Evolutionary conservation across 1,139 yeast species (phyloP).

Genomic region (Candida pseudoviswanathii): DNA sequence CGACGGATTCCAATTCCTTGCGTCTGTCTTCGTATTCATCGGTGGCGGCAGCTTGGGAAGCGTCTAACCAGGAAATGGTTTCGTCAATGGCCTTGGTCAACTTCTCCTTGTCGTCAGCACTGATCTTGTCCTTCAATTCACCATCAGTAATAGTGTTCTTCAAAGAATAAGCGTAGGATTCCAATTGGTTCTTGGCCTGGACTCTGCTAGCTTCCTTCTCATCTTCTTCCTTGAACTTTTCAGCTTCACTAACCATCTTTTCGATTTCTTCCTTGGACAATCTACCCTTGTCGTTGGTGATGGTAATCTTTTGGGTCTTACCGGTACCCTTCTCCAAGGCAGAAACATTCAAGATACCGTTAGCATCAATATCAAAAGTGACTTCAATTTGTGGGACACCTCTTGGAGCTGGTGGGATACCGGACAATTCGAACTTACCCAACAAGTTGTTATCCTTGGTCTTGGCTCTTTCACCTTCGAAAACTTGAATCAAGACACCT

Average conservation of each 20-base stretch:
- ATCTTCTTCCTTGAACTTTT: slow-evolving; percentile 42
- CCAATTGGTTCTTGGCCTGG: slow-evolving; percentile 77
- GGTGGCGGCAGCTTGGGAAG: slow-evolving; percentile 52
- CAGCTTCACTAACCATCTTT: slow-evolving; percentile 51
- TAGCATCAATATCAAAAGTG: slow-evolving; percentile 89
- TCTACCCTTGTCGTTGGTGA: slow-evolving; percentile 51
- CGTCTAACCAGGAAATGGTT: slow-evolving; percentile 52
- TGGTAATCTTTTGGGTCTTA: slow-evolving; percentile 41
- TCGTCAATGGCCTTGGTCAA: slow-evolving; percentile 46
- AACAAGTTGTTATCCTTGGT: slow-evolving; percentile 92
- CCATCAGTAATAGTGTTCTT: slow-evolving; percentile 59
- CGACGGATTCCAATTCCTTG: slow-evolving; percentile 65
- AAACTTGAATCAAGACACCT: slow-evolving; percentile 92
- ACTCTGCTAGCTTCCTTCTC: slow-evolving; percentile 40
- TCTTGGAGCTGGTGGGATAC: slow-evolving; percentile 97
- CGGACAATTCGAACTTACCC: slow-evolving; percentile 91
- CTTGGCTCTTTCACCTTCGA: slow-evolving; percentile 95
- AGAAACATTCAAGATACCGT: slow-evolving; percentile 90
- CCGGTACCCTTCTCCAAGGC: slow-evolving; percentile 97
- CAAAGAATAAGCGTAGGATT: slow-evolving; percentile 84
- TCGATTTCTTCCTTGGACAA: slow-evolving; percentile 52
- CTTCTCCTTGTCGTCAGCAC: slow-evolving; percentile 47
- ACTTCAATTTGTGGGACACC: slow-evolving; percentile 97
- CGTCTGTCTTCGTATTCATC: slow-evolving; percentile 62
- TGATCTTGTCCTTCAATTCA: slow-evolving; percentile 53